Evolutionary conservation across 192 early-diverging fungal genomes (phyloP).

Genomic region (Backusella liffmaniae): DNA sequence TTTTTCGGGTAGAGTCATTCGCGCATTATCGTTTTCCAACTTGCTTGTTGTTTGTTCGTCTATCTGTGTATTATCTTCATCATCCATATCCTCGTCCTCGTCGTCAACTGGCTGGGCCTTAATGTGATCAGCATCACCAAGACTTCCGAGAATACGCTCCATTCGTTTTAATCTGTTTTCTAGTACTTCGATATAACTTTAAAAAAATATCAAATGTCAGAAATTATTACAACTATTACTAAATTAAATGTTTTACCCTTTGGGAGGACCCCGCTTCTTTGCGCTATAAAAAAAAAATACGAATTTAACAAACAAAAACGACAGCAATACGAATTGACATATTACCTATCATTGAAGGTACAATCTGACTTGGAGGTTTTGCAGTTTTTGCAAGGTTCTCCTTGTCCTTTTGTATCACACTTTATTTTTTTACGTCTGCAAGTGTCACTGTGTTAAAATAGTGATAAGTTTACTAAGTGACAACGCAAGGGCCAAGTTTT

Average conservation of each 20-base stretch:
- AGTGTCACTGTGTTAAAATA: constrained; percentile 24
- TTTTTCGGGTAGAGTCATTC: background rate
- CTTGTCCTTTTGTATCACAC: constrained; percentile 24
- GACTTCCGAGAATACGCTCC: constrained; percentile 26
- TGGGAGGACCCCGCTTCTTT: constrained; percentile 39
- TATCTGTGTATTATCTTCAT: background rate
- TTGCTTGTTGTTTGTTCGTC: background rate
- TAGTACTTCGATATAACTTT: constrained; percentile 34
- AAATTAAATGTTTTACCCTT: constrained; percentile 14
- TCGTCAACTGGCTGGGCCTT: background rate
- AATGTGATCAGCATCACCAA: constrained; percentile 11
- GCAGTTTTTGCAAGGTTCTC: constrained; percentile 29
- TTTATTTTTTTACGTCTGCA: constrained; percentile 39
- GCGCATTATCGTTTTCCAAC: background rate
- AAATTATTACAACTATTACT: background rate
- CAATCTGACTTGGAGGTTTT: constrained; percentile 20
- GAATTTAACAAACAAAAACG: background rate
- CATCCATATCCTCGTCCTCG: background rate
- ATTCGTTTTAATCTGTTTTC: constrained; percentile 38
- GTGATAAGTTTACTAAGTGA: background rate
- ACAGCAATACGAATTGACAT: background rate
- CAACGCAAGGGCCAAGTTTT: no score
- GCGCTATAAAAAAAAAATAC: constrained; percentile 16
- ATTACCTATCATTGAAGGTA: constrained; percentile 34
- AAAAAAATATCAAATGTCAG: background rate